A percentile compares a stretch with the other conserved stretches of the same genome.
These are phyloP conservation scores for Phlebiopsis flavidoalba DNA, from an alignment of 768 basidiomycete genomes.

Conservation along the genomic window DNA sequence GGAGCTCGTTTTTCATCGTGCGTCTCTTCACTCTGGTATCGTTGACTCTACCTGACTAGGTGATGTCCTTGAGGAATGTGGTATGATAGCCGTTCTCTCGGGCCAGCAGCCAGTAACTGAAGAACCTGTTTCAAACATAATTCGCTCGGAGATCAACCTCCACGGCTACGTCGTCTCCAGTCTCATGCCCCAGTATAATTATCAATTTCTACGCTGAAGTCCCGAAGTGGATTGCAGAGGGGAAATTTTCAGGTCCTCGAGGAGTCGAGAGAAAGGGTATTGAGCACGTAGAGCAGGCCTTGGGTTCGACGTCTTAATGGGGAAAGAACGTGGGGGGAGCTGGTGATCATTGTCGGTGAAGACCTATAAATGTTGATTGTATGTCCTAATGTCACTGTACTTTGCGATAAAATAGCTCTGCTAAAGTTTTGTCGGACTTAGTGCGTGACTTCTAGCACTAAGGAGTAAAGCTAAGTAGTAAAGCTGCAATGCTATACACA, in stretches of 20 bases:
- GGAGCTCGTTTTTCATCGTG: constrained; percentile 21
- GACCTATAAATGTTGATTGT: constrained; percentile 1
- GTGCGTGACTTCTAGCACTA: too few species aligned
- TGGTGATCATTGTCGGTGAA: constrained; percentile 27
- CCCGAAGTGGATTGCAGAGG: constrained; percentile 23
- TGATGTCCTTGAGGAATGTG: constrained; percentile 18
- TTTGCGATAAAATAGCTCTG: too few species aligned
- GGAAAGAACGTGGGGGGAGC: constrained; percentile 31
- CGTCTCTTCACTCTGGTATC: not conserved
- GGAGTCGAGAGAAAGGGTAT: constrained; percentile 27
- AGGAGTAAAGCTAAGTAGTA: too few species aligned
- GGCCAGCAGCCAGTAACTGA: constrained; percentile 9
- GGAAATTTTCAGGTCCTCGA: constrained; percentile 33
- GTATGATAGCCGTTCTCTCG: constrained; percentile 25
- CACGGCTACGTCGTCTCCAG: constrained; percentile 27
- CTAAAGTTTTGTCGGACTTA: too few species aligned
- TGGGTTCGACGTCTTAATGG: constrained; percentile 29
- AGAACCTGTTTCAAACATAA: constrained; percentile 20
- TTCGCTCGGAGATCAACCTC: constrained; percentile 23
- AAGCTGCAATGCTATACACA: too few species aligned
- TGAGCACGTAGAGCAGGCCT: constrained; percentile 28
- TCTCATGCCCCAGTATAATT: constrained; percentile 20
- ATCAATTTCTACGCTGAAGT: constrained; percentile 26
- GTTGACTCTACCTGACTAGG: not conserved
- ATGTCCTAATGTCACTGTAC: too few species aligned